Conservation (phyloP, 805 yeast species). For the Candida awuae region DNA sequence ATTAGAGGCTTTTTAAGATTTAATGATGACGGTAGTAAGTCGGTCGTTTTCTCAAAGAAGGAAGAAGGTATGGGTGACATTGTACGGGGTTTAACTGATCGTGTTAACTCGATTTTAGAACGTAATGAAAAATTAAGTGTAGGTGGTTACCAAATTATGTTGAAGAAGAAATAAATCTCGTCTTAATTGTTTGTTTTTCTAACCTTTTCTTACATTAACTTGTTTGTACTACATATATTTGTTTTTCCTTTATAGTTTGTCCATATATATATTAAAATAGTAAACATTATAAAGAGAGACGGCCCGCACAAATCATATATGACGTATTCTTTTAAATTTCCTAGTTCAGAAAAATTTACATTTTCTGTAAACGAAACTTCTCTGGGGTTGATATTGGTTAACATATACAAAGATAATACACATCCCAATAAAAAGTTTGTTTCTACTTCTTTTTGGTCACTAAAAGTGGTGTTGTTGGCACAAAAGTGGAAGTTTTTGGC, state of each 20-base stretch:
- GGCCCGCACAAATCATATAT: too few relatives aligned
- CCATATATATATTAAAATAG: too few relatives aligned
- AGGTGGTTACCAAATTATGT: constrained; percentile 51
- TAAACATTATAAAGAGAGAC: too few relatives aligned
- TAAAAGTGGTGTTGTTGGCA: too few relatives aligned
- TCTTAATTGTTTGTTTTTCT: not conserved
- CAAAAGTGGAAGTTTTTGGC: too few relatives aligned
- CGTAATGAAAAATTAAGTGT: constrained; percentile 78
- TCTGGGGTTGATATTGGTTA: too few relatives aligned
- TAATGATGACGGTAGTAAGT: constrained; percentile 51
- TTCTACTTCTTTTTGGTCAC: too few relatives aligned
- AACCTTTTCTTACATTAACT: not conserved
- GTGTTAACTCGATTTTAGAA: constrained; percentile 68
- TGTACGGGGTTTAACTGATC: constrained; percentile 77
- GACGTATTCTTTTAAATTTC: too few relatives aligned
- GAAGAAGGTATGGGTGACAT: constrained; percentile 80
- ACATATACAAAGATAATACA: too few relatives aligned
- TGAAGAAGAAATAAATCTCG: constrained; percentile 10
- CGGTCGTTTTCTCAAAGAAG: constrained; percentile 64
- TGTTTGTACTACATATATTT: not conserved
- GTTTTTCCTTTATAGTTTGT: not conserved
- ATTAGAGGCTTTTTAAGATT: constrained; percentile 69
- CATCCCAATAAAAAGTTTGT: too few relatives aligned
- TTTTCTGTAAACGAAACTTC: too few relatives aligned
- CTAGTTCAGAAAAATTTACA: too few relatives aligned